Conservation (phyloP, 306 rosid genomes). For the Styphnolobium japonicum region DNA sequence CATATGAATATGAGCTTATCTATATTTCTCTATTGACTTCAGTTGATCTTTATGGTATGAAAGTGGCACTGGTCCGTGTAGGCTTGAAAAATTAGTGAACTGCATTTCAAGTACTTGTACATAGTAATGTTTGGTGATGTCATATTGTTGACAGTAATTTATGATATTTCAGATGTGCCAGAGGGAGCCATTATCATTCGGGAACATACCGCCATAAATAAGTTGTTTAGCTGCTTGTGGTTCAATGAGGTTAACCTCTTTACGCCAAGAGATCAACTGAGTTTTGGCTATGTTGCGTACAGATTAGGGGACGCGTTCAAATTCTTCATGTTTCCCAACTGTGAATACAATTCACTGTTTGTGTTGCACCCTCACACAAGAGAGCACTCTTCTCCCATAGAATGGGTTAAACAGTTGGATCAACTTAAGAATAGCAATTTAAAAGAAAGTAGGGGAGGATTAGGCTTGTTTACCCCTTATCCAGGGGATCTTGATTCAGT, state of each 20-base stretch:
- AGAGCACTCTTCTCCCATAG: slow-evolving; percentile 97
- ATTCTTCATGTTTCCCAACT: slow-evolving; percentile 90
- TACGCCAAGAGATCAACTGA: slow-evolving; percentile 98
- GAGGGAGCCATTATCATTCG: slow-evolving; percentile 91
- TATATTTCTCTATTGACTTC: background rate
- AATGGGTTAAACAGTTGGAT: slow-evolving; percentile 83
- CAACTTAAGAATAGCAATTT: slow-evolving; percentile 65
- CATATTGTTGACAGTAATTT: slow-evolving; percentile 11
- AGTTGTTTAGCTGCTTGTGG: slow-evolving; percentile 98
- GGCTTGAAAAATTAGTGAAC: background rate
- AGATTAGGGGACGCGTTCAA: slow-evolving; percentile 64
- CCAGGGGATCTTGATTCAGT: slow-evolving; percentile 72
- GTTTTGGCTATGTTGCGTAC: slow-evolving; percentile 90
- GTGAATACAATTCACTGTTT: slow-evolving; percentile 93
- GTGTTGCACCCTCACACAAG: slow-evolving; percentile 95
- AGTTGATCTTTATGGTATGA: background rate
- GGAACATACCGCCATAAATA: slow-evolving; percentile 71
- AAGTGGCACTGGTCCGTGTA: background rate
- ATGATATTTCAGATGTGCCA: slow-evolving; percentile 80
- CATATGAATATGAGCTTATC: background rate
- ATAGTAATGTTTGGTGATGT: slow-evolving; percentile 1
- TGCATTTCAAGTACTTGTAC: background rate
- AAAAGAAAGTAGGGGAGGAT: slow-evolving; percentile 85
- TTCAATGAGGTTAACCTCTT: slow-evolving; percentile 95
- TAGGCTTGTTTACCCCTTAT: slow-evolving; percentile 90